These are phyloP conservation scores for Amanita brunnescens DNA, from an alignment of 768 basidiomycete species.

Conservation along the genomic window DNA sequence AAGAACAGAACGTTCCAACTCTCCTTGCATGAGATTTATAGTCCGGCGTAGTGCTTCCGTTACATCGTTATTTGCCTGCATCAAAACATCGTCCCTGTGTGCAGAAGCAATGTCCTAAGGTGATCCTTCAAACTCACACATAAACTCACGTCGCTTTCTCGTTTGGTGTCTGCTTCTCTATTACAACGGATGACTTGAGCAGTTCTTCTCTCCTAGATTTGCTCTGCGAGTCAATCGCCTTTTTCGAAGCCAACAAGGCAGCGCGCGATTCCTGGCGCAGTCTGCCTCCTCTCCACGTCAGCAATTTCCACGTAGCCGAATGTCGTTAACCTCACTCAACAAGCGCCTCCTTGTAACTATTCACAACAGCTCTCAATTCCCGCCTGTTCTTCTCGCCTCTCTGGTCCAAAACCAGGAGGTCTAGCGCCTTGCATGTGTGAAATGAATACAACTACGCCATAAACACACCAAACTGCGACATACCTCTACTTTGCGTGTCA, in stretches of 20 bases:
- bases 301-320: background rate
- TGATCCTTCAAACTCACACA: background rate
- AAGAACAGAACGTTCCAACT: constrained; percentile 84
- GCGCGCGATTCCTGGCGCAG: constrained; percentile 54
- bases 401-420: constrained; percentile 67
- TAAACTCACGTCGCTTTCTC: constrained; percentile 56
- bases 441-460: constrained; percentile 12
- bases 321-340: constrained; percentile 32
- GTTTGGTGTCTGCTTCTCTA: constrained; percentile 37
- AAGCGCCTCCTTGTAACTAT: constrained; percentile 37
- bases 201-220: constrained; percentile 63
- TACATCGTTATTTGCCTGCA: constrained; percentile 84
- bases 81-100: constrained; percentile 76
- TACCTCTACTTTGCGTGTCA: constrained; percentile 65
- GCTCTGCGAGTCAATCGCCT: constrained; percentile 53
- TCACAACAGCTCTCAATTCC: constrained; percentile 42
- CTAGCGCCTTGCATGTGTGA: constrained; percentile 42
- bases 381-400: constrained; percentile 41
- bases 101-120: background rate
- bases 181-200: constrained; percentile 39
- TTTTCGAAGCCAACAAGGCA: constrained; percentile 69
- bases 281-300: constrained; percentile 24
- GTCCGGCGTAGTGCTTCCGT: constrained; percentile 85
- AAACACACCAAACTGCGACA: constrained; percentile 7
- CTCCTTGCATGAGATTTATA: constrained; percentile 78